A percentile compares a stretch with the other conserved stretches of the same genome.
Conservation (phyloP, 208 protist species). For the Naegleria lovaniensis region DNA sequence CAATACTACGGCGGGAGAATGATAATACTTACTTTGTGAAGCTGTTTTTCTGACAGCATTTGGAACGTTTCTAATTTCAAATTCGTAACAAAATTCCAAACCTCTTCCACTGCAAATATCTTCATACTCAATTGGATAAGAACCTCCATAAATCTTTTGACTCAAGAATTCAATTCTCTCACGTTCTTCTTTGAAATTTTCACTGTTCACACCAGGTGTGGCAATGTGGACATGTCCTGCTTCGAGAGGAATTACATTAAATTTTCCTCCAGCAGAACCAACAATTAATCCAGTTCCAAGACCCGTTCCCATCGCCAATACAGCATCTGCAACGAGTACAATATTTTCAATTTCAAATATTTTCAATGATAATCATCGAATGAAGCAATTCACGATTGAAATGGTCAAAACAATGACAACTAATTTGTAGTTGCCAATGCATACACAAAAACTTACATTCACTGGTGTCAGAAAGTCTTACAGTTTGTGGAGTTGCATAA, state of each 20-base stretch:
- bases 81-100: slow-evolving; percentile 16
- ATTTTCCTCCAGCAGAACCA: not conserved
- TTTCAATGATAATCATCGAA: not conserved
- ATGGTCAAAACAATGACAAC: too few species aligned
- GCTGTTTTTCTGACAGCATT: not conserved
- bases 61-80: not conserved
- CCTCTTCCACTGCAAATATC: slow-evolving; percentile 26
- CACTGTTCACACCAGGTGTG: not conserved
- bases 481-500: not conserved
- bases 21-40: slow-evolving; percentile 17
- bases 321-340: not conserved
- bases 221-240: not conserved
- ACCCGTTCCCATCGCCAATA: slow-evolving; percentile 15
- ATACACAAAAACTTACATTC: not conserved
- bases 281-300: slow-evolving; percentile 11
- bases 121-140: slow-evolving; percentile 6
- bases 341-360: not conserved
- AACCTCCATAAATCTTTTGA: not conserved
- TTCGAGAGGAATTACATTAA: not conserved
- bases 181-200: not conserved
- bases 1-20: not conserved
- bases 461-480: slow-evolving; percentile 4
- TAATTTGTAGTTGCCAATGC: not conserved
- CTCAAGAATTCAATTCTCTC: slow-evolving; percentile 8
- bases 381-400: not conserved